Evolutionary conservation across 441 rosid genomes (phyloP).

Genomic region (Populus tomentosa): DNA sequence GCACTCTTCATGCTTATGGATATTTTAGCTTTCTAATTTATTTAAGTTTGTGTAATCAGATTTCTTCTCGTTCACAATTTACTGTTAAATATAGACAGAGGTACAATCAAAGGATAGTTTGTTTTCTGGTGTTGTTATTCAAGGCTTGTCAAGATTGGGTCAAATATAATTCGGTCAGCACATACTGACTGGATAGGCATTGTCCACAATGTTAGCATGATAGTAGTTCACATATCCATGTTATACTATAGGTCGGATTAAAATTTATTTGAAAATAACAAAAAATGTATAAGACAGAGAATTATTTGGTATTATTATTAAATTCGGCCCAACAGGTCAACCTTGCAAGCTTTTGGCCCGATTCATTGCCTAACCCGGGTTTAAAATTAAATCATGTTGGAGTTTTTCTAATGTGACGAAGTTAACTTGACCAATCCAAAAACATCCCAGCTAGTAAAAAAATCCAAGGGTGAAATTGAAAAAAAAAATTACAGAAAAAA

Average conservation of each 20-base stretch:
- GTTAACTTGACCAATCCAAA: too few relatives aligned
- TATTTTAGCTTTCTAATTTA: not conserved
- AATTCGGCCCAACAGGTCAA: too few relatives aligned
- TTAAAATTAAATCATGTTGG: too few relatives aligned
- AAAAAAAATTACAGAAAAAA: too few relatives aligned
- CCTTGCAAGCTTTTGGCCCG: too few relatives aligned
- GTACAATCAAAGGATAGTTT: not conserved
- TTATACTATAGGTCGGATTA: not conserved
- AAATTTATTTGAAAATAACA: not conserved
- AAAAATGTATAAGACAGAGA: too few relatives aligned
- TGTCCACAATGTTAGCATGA: not conserved
- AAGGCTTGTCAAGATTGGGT: not conserved
- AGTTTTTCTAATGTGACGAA: too few relatives aligned
- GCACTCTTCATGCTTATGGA: not conserved
- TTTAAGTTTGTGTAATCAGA: not conserved
- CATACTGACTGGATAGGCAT: not conserved
- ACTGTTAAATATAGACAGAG: not conserved
- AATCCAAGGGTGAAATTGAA: not conserved
- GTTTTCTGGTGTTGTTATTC: not conserved
- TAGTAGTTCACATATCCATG: not conserved
- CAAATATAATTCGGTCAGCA: not conserved
- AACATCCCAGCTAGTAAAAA: too few relatives aligned
- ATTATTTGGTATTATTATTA: too few relatives aligned
- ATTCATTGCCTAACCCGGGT: too few relatives aligned
- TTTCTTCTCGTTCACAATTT: not conserved